Conservation (phyloP, 148 eudicot genomes). For the Fagopyrum esculentum region DNA sequence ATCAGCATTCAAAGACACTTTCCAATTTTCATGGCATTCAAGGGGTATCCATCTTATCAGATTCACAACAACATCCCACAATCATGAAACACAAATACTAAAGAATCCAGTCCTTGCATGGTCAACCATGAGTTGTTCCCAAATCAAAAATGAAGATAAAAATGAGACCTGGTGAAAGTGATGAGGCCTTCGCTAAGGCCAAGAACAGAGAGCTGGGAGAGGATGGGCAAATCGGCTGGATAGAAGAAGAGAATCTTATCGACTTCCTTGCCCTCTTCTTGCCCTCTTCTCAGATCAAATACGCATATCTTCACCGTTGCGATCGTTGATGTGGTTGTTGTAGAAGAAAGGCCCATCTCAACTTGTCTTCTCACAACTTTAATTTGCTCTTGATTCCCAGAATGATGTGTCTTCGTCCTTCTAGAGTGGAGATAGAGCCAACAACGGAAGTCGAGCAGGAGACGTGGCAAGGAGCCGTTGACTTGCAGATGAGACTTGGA, state of each 20-base stretch:
- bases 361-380: background rate
- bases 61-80: no score
- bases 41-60: background rate
- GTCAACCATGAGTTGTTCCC: no score
- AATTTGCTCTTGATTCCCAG: background rate
- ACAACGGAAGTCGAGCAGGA: no score
- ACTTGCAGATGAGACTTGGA: no score
- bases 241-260: conserved; percentile 79
- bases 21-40: no score
- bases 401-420: no score
- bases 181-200: conserved; percentile 96
- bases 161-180: conserved; percentile 71
- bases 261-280: conserved; percentile 77
- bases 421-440: no score
- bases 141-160: background rate
- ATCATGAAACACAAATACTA: no score
- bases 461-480: no score
- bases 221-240: conserved; percentile 67
- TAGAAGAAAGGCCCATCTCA: conserved; percentile 61
- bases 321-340: conserved; percentile 25
- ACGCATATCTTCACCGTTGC: conserved; percentile 71
- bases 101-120: no score
- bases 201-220: conserved; percentile 72
- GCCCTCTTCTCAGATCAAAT: conserved; percentile 87
- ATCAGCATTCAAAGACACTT: background rate